phyloP scores from a whole-genome alignment of 1,284 basidiomycete species.

The Phaffia rhodozyma region DNA sequence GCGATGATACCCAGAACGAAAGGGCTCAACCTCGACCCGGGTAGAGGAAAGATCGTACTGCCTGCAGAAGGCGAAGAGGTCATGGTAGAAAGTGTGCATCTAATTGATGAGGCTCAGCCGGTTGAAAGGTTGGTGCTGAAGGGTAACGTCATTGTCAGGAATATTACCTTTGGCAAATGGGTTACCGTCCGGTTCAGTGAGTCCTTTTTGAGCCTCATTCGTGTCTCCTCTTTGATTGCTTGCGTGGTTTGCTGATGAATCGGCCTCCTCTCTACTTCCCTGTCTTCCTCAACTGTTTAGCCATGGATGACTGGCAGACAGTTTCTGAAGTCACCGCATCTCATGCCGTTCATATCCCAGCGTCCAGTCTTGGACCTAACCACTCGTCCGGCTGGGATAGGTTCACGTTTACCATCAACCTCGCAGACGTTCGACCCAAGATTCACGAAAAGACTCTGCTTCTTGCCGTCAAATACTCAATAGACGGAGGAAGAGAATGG shows the following conservation, averaged over 20 bases:
- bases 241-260: too few relatives aligned
- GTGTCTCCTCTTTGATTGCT: neutral
- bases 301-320: conserved; percentile 46
- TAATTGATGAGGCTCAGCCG: conserved; percentile 23
- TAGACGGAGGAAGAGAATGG: conserved; percentile 33
- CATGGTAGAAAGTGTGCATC: conserved; percentile 33
- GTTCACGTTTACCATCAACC: conserved; percentile 45
- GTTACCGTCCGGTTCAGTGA: conserved; percentile 42
- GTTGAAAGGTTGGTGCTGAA: conserved; percentile 29
- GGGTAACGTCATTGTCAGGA: conserved; percentile 41
- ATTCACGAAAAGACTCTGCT: conserved; percentile 53
- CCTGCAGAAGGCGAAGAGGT: conserved; percentile 27
- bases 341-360: conserved; percentile 35
- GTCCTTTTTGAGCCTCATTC: too few relatives aligned
- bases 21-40: conserved; percentile 9
- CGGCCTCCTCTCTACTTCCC: too few relatives aligned
- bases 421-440: conserved; percentile 59
- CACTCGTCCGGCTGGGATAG: conserved; percentile 35
- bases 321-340: conserved; percentile 40
- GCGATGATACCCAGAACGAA: conserved; percentile 1
- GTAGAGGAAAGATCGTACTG: neutral
- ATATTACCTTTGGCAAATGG: conserved; percentile 43
- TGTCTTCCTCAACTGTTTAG: neutral
- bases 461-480: conserved; percentile 51
- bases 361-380: conserved; percentile 23